phyloP scores from a whole-genome alignment of 176 grass and related monocot genomes.

The Carex cristatella region DNA sequence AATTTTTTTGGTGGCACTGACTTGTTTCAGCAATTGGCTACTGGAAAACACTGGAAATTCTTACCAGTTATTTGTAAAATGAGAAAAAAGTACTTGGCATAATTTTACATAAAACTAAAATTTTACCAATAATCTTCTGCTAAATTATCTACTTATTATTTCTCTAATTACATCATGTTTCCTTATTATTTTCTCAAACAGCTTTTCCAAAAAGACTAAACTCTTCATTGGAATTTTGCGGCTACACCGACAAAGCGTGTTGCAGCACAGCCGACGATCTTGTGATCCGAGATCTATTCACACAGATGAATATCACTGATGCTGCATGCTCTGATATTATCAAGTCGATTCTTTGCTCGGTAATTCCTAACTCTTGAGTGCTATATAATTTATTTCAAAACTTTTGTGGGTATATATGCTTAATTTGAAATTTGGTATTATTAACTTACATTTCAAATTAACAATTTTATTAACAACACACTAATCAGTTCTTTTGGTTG shows the following conservation, averaged over 20 bases:
- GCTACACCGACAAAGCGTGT: constrained; percentile 41
- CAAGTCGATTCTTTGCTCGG: constrained; percentile 73
- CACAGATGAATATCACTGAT: constrained; percentile 57
- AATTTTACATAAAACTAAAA: background rate
- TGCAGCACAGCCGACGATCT: constrained; percentile 48
- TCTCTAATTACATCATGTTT: background rate
- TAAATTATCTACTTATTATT: too few relatives aligned
- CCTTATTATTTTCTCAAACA: constrained; percentile 2
- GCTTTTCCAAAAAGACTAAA: constrained; percentile 49
- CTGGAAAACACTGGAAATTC: background rate
- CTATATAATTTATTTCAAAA: background rate
- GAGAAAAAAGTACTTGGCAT: background rate
- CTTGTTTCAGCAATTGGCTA: too few relatives aligned
- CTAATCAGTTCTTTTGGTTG: too few relatives aligned
- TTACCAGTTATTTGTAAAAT: background rate
- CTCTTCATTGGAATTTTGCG: constrained; percentile 45
- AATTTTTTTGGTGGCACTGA: too few relatives aligned
- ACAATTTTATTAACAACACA: too few relatives aligned
- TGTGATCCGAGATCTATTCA: constrained; percentile 41
- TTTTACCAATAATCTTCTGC: too few relatives aligned
- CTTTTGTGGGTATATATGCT: background rate
- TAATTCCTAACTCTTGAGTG: background rate
- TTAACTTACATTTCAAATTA: background rate
- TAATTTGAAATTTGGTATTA: background rate
- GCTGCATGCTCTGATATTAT: constrained; percentile 48